These are phyloP conservation scores for Sindora glabra DNA, from an alignment of 306 rosid species.

Conservation along the genomic window DNA sequence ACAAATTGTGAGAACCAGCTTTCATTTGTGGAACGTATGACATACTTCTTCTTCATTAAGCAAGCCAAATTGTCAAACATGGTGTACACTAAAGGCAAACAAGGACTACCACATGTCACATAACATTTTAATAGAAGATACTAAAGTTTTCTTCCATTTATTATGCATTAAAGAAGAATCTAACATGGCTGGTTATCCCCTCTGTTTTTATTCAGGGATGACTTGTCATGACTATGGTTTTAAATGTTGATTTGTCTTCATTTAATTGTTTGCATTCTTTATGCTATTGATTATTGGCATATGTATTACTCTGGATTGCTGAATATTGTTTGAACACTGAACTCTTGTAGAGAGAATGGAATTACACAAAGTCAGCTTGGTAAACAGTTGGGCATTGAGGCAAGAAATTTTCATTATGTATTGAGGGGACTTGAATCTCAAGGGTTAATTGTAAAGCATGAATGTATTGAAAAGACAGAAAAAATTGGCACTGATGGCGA, in stretches of 20 bases:
- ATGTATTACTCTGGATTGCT: neutral
- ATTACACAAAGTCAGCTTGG: slow-evolving; percentile 71
- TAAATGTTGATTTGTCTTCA: neutral
- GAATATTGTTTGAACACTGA: neutral
- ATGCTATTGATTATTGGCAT: neutral
- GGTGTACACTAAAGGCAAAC: no score
- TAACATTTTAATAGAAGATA: no score
- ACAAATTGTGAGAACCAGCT: no score
- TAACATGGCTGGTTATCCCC: no score
- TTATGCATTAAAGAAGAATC: no score
- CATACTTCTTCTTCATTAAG: no score
- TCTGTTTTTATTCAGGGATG: no score
- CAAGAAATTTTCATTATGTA: slow-evolving; percentile 57
- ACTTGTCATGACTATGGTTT: neutral
- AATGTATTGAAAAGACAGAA: slow-evolving; percentile 62
- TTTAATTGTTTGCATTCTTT: neutral
- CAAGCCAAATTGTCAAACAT: no score
- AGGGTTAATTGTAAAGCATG: slow-evolving; percentile 62
- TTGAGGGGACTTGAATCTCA: slow-evolving; percentile 69
- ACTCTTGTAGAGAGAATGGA: slow-evolving; percentile 41
- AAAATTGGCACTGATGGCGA: slow-evolving; percentile 39
- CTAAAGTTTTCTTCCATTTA: no score
- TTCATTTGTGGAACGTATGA: no score
- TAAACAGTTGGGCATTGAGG: slow-evolving; percentile 54
- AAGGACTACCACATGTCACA: no score